These are phyloP conservation scores for Circinella umbellata DNA, from an alignment of 371 early-diverging fungal species.

Conservation along the genomic window DNA sequence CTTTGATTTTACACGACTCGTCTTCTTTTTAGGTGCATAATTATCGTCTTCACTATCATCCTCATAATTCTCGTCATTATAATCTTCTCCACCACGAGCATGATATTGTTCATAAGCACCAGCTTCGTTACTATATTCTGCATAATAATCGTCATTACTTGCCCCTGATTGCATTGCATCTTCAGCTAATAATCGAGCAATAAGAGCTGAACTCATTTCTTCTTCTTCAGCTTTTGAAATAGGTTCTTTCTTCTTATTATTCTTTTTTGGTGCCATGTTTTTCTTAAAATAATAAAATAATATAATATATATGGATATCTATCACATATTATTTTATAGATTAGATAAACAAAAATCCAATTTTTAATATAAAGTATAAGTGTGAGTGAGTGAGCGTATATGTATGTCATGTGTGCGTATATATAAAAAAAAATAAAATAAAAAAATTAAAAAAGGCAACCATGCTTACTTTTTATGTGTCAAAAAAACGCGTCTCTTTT, in stretches of 20 bases:
- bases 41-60: conserved; percentile 60
- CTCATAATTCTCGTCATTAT: conserved; percentile 51
- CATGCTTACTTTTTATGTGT: too few species aligned
- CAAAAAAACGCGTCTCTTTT: too few species aligned
- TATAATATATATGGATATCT: too few species aligned
- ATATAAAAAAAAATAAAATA: too few species aligned
- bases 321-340: too few species aligned
- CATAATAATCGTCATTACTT: conserved; percentile 56
- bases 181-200: conserved; percentile 78
- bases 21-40: conserved; percentile 40
- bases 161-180: conserved; percentile 49
- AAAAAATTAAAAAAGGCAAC: too few species aligned
- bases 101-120: conserved; percentile 29
- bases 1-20: conserved; percentile 17
- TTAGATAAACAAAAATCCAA: too few species aligned
- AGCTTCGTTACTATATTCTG: conserved; percentile 63
- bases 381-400: too few species aligned
- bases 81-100: conserved; percentile 26
- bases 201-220: conserved; percentile 79
- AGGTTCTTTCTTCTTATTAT: conserved; percentile 4
- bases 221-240: conserved; percentile 69
- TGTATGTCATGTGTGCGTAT: too few species aligned
- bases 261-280: neutral
- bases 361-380: too few species aligned
- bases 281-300: too few species aligned